Base-by-base conservation (phyloP, 345 rosid species). In the Luvunga scandens region DNA sequence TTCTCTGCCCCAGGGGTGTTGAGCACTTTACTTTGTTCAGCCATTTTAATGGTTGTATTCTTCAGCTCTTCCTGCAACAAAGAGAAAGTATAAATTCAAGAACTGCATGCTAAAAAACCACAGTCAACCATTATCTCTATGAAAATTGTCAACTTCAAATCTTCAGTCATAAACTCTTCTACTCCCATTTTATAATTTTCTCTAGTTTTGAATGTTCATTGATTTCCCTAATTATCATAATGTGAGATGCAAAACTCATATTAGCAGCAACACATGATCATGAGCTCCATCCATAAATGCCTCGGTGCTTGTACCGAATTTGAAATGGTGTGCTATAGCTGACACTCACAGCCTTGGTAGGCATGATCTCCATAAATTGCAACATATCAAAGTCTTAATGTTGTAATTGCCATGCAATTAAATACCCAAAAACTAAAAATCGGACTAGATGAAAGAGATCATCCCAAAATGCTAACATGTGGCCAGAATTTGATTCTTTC, bases 1-100 rank as follows among this genome's bases (percentile, higher is more conserved):
- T 94, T 94, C 87, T 94, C 97, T 22, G 97, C 97, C 22, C 98
- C 95, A 38, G 94, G 93, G 27, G 91, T 90, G 73, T 90, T 94
- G n/a, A 93, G 89, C 75, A 93, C 97, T 87, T 86, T 94, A 83
- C 98, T 94, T 82, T 91, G 92, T 71, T 94, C 97, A 0, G 91
- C 97, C 98, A 94, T 91, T 80, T 86, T 90, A 73, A 94, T 92
- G 27, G 98, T 88, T 64, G 92, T 88, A 67, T 79, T 91, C 89
- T 92, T 94, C 69, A 92, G 79, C 83, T 92, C 98, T 82, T 91
- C 98, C 97, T 93, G 84, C 39, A 25, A 69, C 63, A 69, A 68
- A 71, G 66, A 48, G 39, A 50, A 53, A 67, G 64, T 39, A 22
- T 9, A 60, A 25, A 6, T 68, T n/a, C 18, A 72, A 59, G 7